These are phyloP conservation scores for Didymella keratinophila DNA, from an alignment of 2,329 filamentous ascomycete species.

Conservation along the genomic window DNA sequence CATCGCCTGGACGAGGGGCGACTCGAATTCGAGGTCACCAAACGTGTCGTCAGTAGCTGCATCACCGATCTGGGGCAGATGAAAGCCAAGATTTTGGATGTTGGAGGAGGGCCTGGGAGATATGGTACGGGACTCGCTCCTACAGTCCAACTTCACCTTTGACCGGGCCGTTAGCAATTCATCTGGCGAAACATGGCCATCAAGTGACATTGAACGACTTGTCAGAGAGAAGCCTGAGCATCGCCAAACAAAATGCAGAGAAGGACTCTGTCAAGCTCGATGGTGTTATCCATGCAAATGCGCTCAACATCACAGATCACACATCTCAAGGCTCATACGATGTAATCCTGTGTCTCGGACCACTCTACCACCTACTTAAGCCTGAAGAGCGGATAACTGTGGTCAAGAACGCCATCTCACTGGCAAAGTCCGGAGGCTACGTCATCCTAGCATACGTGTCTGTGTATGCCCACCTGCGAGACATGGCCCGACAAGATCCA, in stretches of 20 bases:
- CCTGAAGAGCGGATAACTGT: background rate
- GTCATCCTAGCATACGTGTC: background rate
- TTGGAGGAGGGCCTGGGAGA: background rate
- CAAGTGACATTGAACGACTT: background rate
- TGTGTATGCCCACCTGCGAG: background rate
- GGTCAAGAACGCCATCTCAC: background rate
- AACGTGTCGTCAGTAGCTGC: background rate
- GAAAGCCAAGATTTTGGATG: background rate
- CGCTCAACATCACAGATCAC: background rate
- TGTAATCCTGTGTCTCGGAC: background rate
- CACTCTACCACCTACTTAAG: background rate
- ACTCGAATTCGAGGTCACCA: constrained; percentile 1
- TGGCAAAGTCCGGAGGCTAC: background rate
- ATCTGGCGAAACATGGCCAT: background rate
- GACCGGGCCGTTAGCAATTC: background rate
- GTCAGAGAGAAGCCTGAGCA: background rate
- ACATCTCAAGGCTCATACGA: background rate
- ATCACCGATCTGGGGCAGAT: background rate
- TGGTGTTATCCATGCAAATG: background rate
- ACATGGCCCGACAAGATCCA: background rate
- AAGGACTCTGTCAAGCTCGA: background rate
- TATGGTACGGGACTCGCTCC: background rate
- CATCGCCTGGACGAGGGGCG: background rate
- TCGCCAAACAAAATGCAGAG: background rate
- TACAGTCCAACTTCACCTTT: background rate